Evolutionary conservation across 345 rosid species (phyloP), one percentile per base, ranked within the genome.

Genomic region (Trapa incisa): DNA sequence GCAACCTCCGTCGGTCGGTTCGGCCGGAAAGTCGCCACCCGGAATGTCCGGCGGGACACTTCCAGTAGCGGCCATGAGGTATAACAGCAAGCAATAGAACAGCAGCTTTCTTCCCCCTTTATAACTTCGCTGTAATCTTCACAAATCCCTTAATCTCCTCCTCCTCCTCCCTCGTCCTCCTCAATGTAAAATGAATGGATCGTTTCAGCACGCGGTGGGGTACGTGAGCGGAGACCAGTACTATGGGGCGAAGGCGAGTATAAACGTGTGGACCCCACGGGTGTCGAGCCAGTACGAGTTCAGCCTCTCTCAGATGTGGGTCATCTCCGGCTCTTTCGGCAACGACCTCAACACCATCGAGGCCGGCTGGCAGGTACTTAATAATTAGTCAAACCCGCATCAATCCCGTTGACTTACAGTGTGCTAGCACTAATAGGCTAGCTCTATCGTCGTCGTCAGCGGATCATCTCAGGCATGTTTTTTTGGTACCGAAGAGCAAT

Each of bases 351-450:
- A 95, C 74, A 95, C 99, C 71, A 91, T 95, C 67, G 99, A 95
- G 86, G 96, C 99, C 69, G 99, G 99, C 39, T 95, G 99, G 99
- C 99, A 95, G 86, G 99, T 84, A 80, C 29, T 22, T 22, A 22
- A 22, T 22, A 32, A 42, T 66, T 37, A 65, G 15, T 35, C 15
- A 45, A 39, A 32, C 0, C 17, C 47, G 5, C 4, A 12, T 22
- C 29, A 22, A 22, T 43, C 33, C 39, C 38, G 13, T 45, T 45
- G 9, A 45, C 48, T 7, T 45, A 7, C 13, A 22, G 29, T 41
- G 43, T 41, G 43, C 4, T 8, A 41, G 43, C 29, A 22, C 29
- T 22, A 22, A 22, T 22, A 22, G 29, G 29, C 29, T 22, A 22
- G 29, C 29, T 22, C 29, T 22, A 22, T 22, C 29, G 29, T 22